phyloP scores from a whole-genome alignment of 805 yeast genomes.

The Wickerhamiella spandovensis region DNA sequence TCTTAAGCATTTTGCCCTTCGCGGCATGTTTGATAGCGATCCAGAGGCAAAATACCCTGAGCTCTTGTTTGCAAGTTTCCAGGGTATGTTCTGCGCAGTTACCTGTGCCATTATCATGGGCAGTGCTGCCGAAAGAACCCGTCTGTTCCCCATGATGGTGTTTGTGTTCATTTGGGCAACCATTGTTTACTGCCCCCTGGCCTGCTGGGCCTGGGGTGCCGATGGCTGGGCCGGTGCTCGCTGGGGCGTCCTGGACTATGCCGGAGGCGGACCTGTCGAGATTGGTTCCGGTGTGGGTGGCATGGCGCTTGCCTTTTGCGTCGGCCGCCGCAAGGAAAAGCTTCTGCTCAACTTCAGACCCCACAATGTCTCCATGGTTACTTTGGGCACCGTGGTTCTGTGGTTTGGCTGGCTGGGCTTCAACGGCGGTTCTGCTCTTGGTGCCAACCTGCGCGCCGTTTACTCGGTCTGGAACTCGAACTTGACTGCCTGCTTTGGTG shows the following conservation, averaged over 20 bases:
- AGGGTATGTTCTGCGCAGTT: conserved; percentile 85
- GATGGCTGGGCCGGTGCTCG: conserved; percentile 79
- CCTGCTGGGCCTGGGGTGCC: conserved; percentile 88
- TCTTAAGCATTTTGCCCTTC: conserved; percentile 67
- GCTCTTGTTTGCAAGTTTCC: conserved; percentile 72
- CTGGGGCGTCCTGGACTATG: conserved; percentile 91
- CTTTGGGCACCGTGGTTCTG: conserved; percentile 71
- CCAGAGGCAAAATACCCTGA: conserved; percentile 51
- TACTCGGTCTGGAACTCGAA: conserved; percentile 90
- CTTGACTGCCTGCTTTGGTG: conserved; percentile 79
- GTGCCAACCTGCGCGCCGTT: conserved; percentile 71
- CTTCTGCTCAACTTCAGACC: conserved; percentile 82
- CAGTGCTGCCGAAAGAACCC: conserved; percentile 85
- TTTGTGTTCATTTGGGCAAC: conserved; percentile 84
- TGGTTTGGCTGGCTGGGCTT: conserved; percentile 97
- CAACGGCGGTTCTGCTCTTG: conserved; percentile 79
- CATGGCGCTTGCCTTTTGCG: conserved; percentile 38
- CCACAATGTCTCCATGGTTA: conserved; percentile 83
- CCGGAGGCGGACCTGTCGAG: conserved; percentile 98
- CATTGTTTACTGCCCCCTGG: conserved; percentile 84
- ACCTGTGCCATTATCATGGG: conserved; percentile 87
- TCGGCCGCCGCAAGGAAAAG: conserved; percentile 62
- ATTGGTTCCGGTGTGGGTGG: conserved; percentile 86
- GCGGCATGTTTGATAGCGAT: conserved; percentile 44
- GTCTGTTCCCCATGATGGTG: conserved; percentile 71